Evolutionary conservation across 2,329 filamentous ascomycete species (phyloP).

Genomic region (Fusarium sarcochroum): DNA sequence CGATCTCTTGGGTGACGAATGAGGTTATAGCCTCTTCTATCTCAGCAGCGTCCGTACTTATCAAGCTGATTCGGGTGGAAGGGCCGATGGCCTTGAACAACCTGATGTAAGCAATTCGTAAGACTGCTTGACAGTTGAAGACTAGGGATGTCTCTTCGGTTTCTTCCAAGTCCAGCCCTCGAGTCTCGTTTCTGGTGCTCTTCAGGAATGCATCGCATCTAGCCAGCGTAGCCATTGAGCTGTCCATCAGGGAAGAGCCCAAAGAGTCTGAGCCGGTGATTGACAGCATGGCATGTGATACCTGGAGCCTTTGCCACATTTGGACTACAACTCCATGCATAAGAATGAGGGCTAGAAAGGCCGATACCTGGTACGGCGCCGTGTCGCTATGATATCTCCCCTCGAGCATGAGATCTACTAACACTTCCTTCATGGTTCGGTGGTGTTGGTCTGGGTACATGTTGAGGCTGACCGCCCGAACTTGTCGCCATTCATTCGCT

Average conservation of each 20-base stretch:
- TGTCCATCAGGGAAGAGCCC: slow-evolving; percentile 6
- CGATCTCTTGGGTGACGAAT: slow-evolving; percentile 10
- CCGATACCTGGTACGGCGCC: slow-evolving; percentile 2
- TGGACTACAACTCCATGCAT: slow-evolving; percentile 30
- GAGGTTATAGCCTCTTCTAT: slow-evolving; percentile 5
- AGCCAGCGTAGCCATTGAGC: slow-evolving; percentile 1
- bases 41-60: not conserved
- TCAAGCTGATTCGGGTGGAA: slow-evolving; percentile 1
- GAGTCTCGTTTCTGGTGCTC: not conserved
- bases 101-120: slow-evolving; percentile 24
- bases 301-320: slow-evolving; percentile 25
- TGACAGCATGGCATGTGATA: slow-evolving; percentile 8
- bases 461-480: not conserved
- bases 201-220: slow-evolving; percentile 12
- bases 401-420: slow-evolving; percentile 15
- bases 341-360: slow-evolving; percentile 15
- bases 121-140: slow-evolving; percentile 26
- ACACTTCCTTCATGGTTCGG: slow-evolving; percentile 17
- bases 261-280: not conserved
- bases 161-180: not conserved
- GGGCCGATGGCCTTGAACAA: slow-evolving; percentile 4
- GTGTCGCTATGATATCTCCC: not conserved
- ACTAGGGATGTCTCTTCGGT: slow-evolving; percentile 5
- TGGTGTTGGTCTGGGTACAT: not conserved
- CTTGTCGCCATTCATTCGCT: slow-evolving; percentile 22